A percentile compares a stretch with the other conserved stretches of the same genome.
Evolutionary conservation across 306 rosid genomes (phyloP).

Genomic region (Dalbergia cochinchinensis): DNA sequence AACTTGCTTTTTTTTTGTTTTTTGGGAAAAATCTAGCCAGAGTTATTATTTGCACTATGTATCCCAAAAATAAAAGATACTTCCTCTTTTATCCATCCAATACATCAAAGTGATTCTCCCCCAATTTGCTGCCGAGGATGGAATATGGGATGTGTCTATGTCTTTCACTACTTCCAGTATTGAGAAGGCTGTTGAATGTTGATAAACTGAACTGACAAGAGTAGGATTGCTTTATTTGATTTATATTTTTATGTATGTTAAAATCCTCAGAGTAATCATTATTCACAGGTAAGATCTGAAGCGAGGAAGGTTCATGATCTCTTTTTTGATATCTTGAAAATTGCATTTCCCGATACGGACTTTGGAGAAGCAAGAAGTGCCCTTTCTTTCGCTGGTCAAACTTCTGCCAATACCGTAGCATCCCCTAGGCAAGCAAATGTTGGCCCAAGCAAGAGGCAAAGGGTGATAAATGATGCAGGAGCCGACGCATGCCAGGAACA

Average conservation of each 20-base stretch:
- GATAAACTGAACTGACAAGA: conserved; percentile 16
- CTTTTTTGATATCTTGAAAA: conserved; percentile 83
- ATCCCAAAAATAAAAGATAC: too few species aligned
- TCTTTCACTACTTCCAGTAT: not conserved
- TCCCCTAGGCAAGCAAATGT: conserved; percentile 64
- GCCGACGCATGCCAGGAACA: conserved; percentile 59
- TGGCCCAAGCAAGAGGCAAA: conserved; percentile 76
- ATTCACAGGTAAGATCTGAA: conserved; percentile 79
- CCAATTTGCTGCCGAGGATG: not conserved
- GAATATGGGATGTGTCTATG: not conserved
- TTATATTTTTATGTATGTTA: conserved; percentile 16
- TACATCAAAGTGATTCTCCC: not conserved
- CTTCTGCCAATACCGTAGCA: conserved; percentile 47
- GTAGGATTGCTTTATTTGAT: conserved; percentile 33
- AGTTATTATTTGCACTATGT: too few species aligned
- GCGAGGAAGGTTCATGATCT: conserved; percentile 93
- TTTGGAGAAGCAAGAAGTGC: conserved; percentile 79
- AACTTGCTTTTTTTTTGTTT: too few species aligned
- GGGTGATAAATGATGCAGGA: conserved; percentile 62
- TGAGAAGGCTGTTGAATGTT: conserved; percentile 1
- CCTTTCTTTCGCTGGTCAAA: conserved; percentile 66
- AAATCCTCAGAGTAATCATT: conserved; percentile 32
- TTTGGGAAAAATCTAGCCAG: too few species aligned
- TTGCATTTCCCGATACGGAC: conserved; percentile 82
- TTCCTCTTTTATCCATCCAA: too few species aligned